phyloP scores from a whole-genome alignment of 345 rosid genomes.

The Boechera retrofracta region DNA sequence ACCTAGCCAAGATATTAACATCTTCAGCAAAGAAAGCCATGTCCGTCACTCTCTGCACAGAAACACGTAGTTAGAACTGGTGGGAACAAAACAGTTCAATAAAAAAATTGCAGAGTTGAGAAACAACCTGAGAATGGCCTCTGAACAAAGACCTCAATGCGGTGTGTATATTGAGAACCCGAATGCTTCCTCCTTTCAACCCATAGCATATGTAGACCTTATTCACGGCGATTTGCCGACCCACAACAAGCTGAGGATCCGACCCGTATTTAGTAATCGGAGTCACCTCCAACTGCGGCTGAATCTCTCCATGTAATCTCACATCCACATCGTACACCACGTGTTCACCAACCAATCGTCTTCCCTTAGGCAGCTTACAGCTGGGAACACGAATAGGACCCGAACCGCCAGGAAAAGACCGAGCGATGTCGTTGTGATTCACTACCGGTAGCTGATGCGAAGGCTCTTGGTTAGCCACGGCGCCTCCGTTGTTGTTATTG shows the following conservation, averaged over 20 bases:
- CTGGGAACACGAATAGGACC: slow-evolving; percentile 57
- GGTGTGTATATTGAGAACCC: slow-evolving; percentile 84
- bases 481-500: slow-evolving; percentile 34
- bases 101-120: slow-evolving; percentile 1
- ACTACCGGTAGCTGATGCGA: slow-evolving; percentile 34
- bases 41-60: slow-evolving; percentile 76
- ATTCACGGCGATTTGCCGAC: slow-evolving; percentile 87
- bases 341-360: slow-evolving; percentile 59
- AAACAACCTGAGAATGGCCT: slow-evolving; percentile 76
- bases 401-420: slow-evolving; percentile 43
- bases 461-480: slow-evolving; percentile 43
- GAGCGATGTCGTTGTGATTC: slow-evolving; percentile 43
- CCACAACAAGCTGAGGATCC: slow-evolving; percentile 81
- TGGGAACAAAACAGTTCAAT: not conserved
- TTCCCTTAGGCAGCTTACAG: slow-evolving; percentile 64
- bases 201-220: slow-evolving; percentile 83
- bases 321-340: slow-evolving; percentile 71
- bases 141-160: slow-evolving; percentile 81
- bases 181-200: slow-evolving; percentile 76
- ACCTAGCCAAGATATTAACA: slow-evolving; percentile 97
- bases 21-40: slow-evolving; percentile 94
- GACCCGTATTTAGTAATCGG: slow-evolving; percentile 91
- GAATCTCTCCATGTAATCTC: slow-evolving; percentile 66
- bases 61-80: slow-evolving; percentile 26
- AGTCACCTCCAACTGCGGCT: slow-evolving; percentile 87